Evolutionary conservation across 2,329 filamentous ascomycete species (phyloP).

Genomic region (Alternaria gansuensis): DNA sequence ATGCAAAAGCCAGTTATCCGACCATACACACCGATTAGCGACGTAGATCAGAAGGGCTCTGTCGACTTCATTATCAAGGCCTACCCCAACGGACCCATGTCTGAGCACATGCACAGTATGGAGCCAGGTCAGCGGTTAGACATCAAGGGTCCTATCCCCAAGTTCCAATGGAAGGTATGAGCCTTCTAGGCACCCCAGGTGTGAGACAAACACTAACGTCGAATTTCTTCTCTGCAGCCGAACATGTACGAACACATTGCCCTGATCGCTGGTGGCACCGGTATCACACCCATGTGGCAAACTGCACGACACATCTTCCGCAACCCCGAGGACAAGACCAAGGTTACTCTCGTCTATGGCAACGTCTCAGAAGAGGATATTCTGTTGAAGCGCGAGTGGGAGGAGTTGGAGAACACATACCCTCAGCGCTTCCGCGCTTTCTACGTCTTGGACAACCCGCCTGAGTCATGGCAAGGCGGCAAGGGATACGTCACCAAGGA

Average conservation of each 20-base stretch:
- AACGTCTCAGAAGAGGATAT: conserved; percentile 93
- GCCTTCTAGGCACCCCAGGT: background rate
- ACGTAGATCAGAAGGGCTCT: conserved; percentile 82
- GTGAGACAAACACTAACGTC: background rate
- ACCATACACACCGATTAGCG: conserved; percentile 91
- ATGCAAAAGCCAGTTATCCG: conserved; percentile 86
- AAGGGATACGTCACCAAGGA: conserved; percentile 90
- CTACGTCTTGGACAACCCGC: conserved; percentile 88
- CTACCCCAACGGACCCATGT: conserved; percentile 93
- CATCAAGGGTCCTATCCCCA: conserved; percentile 94
- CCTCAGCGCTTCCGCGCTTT: conserved; percentile 95
- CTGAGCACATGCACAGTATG: conserved; percentile 84
- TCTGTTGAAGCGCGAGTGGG: conserved; percentile 83
- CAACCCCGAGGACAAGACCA: conserved; percentile 96
- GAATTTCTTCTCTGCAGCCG: conserved; percentile 41
- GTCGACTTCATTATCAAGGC: conserved; percentile 91
- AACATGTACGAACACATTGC: conserved; percentile 95
- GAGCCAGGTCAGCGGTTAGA: conserved; percentile 81
- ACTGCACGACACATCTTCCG: conserved; percentile 90
- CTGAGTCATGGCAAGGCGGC: conserved; percentile 77
- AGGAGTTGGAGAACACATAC: conserved; percentile 91
- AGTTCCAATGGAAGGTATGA: conserved; percentile 77
- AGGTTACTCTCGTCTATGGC: conserved; percentile 93
- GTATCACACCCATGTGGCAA: conserved; percentile 98
- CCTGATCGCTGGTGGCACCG: conserved; percentile 91